A percentile compares a stretch with the other conserved stretches of the same genome.
phyloP scores from a whole-genome alignment of 805 yeast genomes.

The Saturnispora zaruensis region DNA sequence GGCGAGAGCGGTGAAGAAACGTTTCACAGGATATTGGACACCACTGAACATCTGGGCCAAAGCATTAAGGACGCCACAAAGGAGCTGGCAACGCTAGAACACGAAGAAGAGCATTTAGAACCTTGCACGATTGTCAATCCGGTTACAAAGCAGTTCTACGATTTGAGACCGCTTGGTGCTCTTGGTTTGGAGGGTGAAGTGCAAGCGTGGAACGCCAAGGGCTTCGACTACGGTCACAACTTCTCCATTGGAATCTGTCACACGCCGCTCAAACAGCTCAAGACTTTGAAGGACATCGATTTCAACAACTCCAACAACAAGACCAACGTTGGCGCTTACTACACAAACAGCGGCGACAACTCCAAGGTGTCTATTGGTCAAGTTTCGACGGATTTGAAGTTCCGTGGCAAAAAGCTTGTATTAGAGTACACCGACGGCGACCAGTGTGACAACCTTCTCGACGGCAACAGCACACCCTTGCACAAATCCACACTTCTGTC shows the following conservation, averaged over 20 bases:
- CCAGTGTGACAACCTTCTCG: slow-evolving; percentile 35
- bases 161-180: slow-evolving; percentile 33
- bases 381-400: slow-evolving; percentile 49
- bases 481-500: slow-evolving; percentile 59
- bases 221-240: slow-evolving; percentile 61
- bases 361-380: slow-evolving; percentile 50
- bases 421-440: slow-evolving; percentile 67
- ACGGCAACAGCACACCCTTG: slow-evolving; percentile 38
- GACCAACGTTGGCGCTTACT: slow-evolving; percentile 49
- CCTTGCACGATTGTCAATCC: slow-evolving; percentile 40
- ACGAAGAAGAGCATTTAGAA: slow-evolving; percentile 13
- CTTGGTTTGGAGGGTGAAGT: slow-evolving; percentile 24
- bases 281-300: slow-evolving; percentile 23
- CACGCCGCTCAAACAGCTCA: slow-evolving; percentile 34
- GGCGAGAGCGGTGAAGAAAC: not conserved
- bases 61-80: slow-evolving; percentile 1
- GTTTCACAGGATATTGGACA: not conserved
- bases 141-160: slow-evolving; percentile 38
- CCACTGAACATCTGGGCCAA: not conserved
- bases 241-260: slow-evolving; percentile 71
- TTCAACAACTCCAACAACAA: slow-evolving; percentile 30
- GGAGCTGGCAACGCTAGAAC: not conserved
- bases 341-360: slow-evolving; percentile 36
- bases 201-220: slow-evolving; percentile 58
- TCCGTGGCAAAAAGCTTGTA: slow-evolving; percentile 64